Conservation (phyloP, 1,139 yeast genomes). For the Sugiyamaella pinicola region DNA sequence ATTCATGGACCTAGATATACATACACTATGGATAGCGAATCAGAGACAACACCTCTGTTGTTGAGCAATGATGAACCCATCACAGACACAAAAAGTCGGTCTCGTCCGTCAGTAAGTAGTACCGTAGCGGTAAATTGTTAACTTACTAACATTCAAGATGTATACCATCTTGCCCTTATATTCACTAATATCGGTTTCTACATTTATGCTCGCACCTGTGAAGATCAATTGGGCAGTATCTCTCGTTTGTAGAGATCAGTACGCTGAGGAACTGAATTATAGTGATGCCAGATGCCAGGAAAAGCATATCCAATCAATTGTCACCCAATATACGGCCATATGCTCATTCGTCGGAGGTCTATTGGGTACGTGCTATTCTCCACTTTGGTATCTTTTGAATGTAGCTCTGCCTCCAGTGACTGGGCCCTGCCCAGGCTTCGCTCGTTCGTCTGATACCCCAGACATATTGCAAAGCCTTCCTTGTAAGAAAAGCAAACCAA, state of each 20-base stretch:
- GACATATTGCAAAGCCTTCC: neutral
- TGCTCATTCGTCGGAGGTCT: slow-evolving; percentile 29
- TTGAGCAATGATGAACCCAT: neutral
- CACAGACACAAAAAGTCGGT: neutral
- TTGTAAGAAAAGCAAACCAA: neutral
- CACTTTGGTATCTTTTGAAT: no score
- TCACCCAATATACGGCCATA: slow-evolving; percentile 28
- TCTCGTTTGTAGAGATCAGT: slow-evolving; percentile 26
- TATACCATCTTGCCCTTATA: slow-evolving; percentile 27
- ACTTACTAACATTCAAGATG: slow-evolving; percentile 13
- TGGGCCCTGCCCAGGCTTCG: no score
- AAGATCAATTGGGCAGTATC: slow-evolving; percentile 31
- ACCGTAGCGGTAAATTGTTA: neutral
- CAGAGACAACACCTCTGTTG: neutral
- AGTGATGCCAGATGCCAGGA: slow-evolving; percentile 27
- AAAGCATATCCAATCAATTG: slow-evolving; percentile 27
- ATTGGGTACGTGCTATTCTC: slow-evolving; percentile 15
- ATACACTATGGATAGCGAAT: neutral
- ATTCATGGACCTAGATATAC: neutral
- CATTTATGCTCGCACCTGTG: slow-evolving; percentile 28
- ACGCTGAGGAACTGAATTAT: slow-evolving; percentile 23
- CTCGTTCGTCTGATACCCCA: no score
- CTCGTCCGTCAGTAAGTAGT: neutral
- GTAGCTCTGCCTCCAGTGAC: no score
- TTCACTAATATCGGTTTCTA: slow-evolving; percentile 25